These are phyloP conservation scores for Stagonosporopsis rhizophila DNA, from an alignment of 2,329 filamentous ascomycete species.

Conservation along the genomic window DNA sequence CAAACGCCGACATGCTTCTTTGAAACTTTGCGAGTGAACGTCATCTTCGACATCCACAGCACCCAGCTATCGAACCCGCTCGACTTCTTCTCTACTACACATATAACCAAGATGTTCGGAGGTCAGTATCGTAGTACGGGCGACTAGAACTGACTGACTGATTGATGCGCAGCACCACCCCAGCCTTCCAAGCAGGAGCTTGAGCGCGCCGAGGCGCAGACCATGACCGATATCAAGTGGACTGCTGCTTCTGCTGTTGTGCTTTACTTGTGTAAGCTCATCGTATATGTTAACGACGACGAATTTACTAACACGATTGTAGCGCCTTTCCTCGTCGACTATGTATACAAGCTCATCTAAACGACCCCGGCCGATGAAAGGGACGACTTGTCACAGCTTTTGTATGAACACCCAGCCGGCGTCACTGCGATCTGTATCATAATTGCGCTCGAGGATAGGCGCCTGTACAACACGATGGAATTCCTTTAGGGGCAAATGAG, in stretches of 20 bases:
- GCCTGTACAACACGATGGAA: conserved; percentile 16
- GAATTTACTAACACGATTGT: conserved; percentile 4
- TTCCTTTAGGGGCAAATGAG: not conserved
- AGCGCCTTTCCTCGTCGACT: conserved; percentile 65
- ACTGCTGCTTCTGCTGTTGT: conserved; percentile 70
- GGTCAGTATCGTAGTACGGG: conserved; percentile 40
- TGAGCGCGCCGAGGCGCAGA: conserved; percentile 67
- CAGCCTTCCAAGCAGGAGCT: conserved; percentile 75
- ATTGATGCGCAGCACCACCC: conserved; percentile 65
- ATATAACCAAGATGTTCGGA: conserved; percentile 63
- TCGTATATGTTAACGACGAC: too few species aligned
- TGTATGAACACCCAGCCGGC: conserved; percentile 7
- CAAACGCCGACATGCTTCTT: conserved; percentile 20
- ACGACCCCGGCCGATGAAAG: conserved; percentile 2
- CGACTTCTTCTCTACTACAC: not conserved
- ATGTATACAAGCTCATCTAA: conserved; percentile 60
- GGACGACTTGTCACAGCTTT: not conserved
- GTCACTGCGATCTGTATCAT: conserved; percentile 12
- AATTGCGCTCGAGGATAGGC: conserved; percentile 7
- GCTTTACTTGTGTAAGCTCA: conserved; percentile 75
- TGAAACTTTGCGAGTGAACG: conserved; percentile 23
- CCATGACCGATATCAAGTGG: conserved; percentile 70
- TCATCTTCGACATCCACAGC: conserved; percentile 20
- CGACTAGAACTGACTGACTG: not conserved
- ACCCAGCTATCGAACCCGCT: conserved; percentile 1